phyloP scores from a whole-genome alignment of 495 filamentous ascomycete genomes.

The Clohesyomyces aquaticus region DNA sequence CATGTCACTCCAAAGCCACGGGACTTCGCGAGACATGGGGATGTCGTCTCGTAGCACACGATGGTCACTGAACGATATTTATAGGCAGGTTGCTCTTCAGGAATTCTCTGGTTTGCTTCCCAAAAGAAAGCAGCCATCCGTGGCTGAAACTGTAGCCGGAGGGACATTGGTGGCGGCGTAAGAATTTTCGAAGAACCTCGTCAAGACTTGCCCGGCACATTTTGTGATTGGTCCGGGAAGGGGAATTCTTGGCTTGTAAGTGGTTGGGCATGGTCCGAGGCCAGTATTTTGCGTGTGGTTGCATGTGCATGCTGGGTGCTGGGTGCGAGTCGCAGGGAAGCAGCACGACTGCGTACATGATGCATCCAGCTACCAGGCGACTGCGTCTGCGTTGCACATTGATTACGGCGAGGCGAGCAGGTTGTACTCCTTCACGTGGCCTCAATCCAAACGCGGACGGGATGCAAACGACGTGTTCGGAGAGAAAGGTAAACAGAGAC shows the following conservation, averaged over 20 bases:
- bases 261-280: constrained; percentile 1
- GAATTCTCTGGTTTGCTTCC: not conserved
- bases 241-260: not conserved
- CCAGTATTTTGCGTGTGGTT: not conserved
- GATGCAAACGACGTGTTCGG: too few relatives aligned
- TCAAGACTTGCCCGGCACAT: not conserved
- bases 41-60: not conserved
- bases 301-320: not conserved
- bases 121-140: not conserved
- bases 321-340: not conserved
- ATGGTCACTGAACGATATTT: not conserved
- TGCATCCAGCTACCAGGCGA: not conserved
- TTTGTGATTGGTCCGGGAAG: constrained; percentile 36
- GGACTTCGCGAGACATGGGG: too few relatives aligned
- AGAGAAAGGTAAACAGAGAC: too few relatives aligned
- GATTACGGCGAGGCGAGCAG: not conserved
- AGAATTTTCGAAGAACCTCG: not conserved
- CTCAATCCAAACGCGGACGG: not conserved
- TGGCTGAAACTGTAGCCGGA: constrained; percentile 30
- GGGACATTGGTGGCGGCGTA: not conserved
- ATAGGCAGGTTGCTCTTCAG: not conserved
- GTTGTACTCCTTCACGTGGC: not conserved
- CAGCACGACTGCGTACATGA: not conserved
- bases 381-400: constrained; percentile 13
- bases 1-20: not conserved